Conservation (phyloP, 2,329 filamentous ascomycete genomes). For the Teratosphaeria epicoccoides region DNA sequence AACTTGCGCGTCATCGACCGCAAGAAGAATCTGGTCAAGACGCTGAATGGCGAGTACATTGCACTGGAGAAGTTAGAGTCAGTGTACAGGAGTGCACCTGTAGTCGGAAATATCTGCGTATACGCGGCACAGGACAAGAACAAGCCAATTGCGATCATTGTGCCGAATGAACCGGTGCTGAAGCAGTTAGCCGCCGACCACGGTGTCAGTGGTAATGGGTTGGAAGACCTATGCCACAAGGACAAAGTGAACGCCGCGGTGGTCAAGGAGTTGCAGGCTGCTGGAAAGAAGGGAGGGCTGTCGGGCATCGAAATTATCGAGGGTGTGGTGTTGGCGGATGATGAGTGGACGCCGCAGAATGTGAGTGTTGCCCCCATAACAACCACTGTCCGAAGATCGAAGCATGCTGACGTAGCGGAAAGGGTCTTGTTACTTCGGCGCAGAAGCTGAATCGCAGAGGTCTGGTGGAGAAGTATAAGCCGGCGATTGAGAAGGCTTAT, state of each 20-base stretch:
- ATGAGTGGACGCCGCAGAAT: constrained; percentile 79
- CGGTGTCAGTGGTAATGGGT: constrained; percentile 50
- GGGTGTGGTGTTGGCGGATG: constrained; percentile 67
- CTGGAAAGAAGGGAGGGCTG: constrained; percentile 57
- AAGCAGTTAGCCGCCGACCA: constrained; percentile 46
- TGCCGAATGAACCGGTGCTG: constrained; percentile 45
- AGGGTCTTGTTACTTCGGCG: constrained; percentile 42
- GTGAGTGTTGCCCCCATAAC: constrained; percentile 49
- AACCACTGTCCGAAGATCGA: neutral
- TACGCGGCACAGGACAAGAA: constrained; percentile 65
- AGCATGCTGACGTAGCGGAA: neutral
- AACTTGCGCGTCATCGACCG: constrained; percentile 84
- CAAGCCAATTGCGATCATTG: constrained; percentile 75
- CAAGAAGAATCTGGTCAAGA: constrained; percentile 98
- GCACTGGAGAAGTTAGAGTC: constrained; percentile 92
- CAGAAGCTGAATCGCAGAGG: constrained; percentile 43
- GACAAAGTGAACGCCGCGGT: constrained; percentile 53
- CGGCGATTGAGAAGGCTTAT: constrained; percentile 40
- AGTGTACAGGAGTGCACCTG: constrained; percentile 69
- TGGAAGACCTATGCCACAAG: constrained; percentile 60
- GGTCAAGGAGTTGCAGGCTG: constrained; percentile 58
- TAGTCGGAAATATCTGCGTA: constrained; percentile 78
- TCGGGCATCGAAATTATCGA: constrained; percentile 62
- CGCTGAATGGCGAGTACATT: constrained; percentile 90
- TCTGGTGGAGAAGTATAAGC: constrained; percentile 41